Evolutionary conservation across 2,329 filamentous ascomycete species (phyloP).

Genomic region (Diplodia seriata): DNA sequence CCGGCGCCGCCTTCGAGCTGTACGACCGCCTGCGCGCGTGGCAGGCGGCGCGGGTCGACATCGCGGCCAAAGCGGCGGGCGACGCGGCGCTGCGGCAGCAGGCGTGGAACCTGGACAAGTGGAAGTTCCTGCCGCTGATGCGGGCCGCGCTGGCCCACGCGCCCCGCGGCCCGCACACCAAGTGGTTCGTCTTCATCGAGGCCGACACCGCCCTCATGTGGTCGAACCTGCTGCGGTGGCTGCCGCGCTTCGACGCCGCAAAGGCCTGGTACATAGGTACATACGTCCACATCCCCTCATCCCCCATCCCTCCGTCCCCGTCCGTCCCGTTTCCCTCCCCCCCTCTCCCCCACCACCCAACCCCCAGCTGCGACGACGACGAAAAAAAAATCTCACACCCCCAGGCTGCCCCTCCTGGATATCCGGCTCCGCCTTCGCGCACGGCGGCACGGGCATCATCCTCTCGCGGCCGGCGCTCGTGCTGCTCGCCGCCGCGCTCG

Average conservation of each 20-base stretch:
- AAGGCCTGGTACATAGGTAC: conserved; percentile 56
- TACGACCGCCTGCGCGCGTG: conserved; percentile 54
- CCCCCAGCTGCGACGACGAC: no score
- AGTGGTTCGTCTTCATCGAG: conserved; percentile 67
- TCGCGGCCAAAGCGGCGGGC: conserved; percentile 43
- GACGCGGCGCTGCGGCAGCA: conserved; percentile 44
- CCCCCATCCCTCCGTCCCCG: no score
- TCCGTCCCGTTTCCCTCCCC: no score
- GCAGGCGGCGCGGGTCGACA: conserved; percentile 53
- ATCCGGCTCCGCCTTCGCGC: conserved; percentile 54
- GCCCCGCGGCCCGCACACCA: conserved; percentile 54
- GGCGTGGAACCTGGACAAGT: conserved; percentile 49
- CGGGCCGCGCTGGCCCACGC: conserved; percentile 43
- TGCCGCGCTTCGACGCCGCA: conserved; percentile 57
- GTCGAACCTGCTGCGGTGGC: conserved; percentile 61
- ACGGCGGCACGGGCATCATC: conserved; percentile 61
- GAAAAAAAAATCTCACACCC: no score
- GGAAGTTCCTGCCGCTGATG: conserved; percentile 49
- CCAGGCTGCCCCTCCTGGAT: conserved; percentile 47
- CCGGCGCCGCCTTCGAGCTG: conserved; percentile 56
- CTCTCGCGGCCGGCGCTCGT: conserved; percentile 55
- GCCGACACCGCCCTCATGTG: conserved; percentile 65
- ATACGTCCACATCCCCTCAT: neutral
- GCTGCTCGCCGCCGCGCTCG: conserved; percentile 43
- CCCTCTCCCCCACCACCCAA: no score